Conservation (phyloP, 1,284 basidiomycete genomes). For the Ganoderma leucocontextum region DNA sequence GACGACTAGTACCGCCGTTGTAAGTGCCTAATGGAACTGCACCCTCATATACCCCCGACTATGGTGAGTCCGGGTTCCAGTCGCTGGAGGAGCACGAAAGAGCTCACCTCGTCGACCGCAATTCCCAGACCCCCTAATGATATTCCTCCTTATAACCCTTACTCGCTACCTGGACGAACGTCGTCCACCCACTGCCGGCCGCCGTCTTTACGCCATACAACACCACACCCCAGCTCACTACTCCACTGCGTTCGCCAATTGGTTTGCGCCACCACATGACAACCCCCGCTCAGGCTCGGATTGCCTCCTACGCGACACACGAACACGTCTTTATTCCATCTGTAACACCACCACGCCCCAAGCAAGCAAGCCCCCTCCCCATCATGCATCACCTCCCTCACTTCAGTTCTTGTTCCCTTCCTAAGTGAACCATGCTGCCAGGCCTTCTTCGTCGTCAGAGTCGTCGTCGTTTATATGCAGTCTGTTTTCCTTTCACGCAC, state of each 20-base stretch:
- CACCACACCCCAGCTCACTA: slow-evolving; percentile 20
- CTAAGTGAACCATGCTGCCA: neutral
- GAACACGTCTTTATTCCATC: slow-evolving; percentile 15
- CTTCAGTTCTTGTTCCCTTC: neutral
- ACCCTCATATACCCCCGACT: slow-evolving; percentile 21
- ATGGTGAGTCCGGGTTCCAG: slow-evolving; percentile 22
- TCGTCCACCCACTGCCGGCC: neutral
- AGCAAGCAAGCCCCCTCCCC: neutral
- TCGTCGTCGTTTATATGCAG: slow-evolving; percentile 1
- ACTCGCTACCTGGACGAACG: neutral
- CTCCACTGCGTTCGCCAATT: slow-evolving; percentile 5
- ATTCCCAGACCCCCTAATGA: slow-evolving; percentile 26
- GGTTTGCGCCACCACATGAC: slow-evolving; percentile 21
- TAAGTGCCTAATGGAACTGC: slow-evolving; percentile 1
- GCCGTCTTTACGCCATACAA: neutral
- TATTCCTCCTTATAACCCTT: slow-evolving; percentile 15
- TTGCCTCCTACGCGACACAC: slow-evolving; percentile 24
- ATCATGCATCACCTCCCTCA: slow-evolving; percentile 22
- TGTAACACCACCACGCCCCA: slow-evolving; percentile 19
- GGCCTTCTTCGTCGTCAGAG: neutral
- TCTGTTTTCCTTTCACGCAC: slow-evolving; percentile 18
- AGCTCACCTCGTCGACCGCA: slow-evolving; percentile 2
- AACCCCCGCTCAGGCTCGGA: slow-evolving; percentile 29
- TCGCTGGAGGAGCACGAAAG: neutral
- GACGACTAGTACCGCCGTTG: neutral